Base-by-base conservation (phyloP, 208 protist genomes). In the Vickermania ingenoplastis region DNA sequence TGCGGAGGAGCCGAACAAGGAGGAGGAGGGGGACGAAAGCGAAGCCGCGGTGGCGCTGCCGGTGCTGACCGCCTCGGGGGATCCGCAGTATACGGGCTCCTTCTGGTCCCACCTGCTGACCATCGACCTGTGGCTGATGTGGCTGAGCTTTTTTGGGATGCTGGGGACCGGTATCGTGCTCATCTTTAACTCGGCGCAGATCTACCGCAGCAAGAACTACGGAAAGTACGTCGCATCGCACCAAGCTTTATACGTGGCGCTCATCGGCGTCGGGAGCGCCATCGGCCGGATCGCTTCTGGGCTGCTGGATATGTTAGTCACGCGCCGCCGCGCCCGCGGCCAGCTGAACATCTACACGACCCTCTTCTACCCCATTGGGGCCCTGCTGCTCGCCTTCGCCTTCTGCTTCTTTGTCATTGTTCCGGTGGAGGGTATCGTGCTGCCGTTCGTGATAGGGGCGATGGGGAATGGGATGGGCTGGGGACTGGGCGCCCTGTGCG, bases 231-330 rank as follows among this genome's bases (percentile, higher is more conserved):
- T 77, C 24, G 61, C 11, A 1, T 63, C 59, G 28, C 70, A 63
- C 17, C 66, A 81, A 48, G 77, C 77, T 1, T 65, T 83, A 65
- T 79, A 77, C 63, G 58, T 67, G 0, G 69, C 70, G 23, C 74
- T 84, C 45, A 83, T 83, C 50, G 74, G 76, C 53, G 63, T 88
- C 41, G 81, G 74, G 41, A 83, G n/a, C n/a, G n/a, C n/a, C n/a
- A n/a, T n/a, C n/a, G n/a, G n/a, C n/a, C n/a, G n/a, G n/a, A n/a
- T n/a, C 50, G 67, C 60, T 26, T 71, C 83, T 57, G 77, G 77
- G 5, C 67, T 74, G 27, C 56, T 82, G 11, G 75, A 85, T 61
- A 64, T 70, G 30, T 57, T 69, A 4, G 51, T 87, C 2, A 52
- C 54, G 7, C 64, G 68, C 60, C 58, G 68, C 23, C 49, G 61